Percentiles rank a stretch among this genome's conserved stretches.
Conservation (phyloP, 2,329 filamentous ascomycete species). For the Ceratocystis papillata region DNA sequence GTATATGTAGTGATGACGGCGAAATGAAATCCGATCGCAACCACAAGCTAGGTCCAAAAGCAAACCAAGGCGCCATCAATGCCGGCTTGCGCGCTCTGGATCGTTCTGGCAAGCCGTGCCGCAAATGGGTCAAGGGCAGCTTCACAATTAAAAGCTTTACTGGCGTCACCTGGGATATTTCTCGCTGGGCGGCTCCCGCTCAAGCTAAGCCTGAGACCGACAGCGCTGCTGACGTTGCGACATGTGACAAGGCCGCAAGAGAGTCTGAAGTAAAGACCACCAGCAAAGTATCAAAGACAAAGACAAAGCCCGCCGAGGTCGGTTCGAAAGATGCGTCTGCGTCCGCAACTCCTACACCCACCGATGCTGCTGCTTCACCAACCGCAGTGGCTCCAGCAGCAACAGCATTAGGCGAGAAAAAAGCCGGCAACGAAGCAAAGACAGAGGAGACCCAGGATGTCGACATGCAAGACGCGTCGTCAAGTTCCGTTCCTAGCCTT, state of each 20-base stretch:
- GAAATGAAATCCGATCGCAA: constrained; percentile 43
- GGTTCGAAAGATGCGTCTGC: constrained; percentile 35
- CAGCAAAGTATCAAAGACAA: not conserved
- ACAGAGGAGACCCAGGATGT: constrained; percentile 46
- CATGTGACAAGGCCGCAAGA: constrained; percentile 31
- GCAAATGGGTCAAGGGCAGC: constrained; percentile 75
- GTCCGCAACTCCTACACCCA: not conserved
- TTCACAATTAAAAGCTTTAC: constrained; percentile 89
- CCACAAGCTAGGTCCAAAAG: constrained; percentile 89
- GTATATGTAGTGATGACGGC: constrained; percentile 45
- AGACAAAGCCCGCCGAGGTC: constrained; percentile 25
- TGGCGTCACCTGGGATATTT: constrained; percentile 68
- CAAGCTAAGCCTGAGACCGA: constrained; percentile 43
- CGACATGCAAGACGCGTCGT: constrained; percentile 44
- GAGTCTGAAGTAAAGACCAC: not conserved
- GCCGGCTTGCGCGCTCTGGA: constrained; percentile 89
- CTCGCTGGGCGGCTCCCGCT: constrained; percentile 70
- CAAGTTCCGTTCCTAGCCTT: constrained; percentile 40
- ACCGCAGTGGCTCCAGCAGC: not conserved
- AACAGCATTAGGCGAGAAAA: constrained; percentile 38
- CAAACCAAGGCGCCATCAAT: constrained; percentile 95
- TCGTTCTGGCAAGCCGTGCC: constrained; percentile 80
- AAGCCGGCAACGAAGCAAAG: constrained; percentile 44
- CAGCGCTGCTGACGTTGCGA: constrained; percentile 32
- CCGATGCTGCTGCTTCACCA: not conserved